Evolutionary conservation across 139 green algal genomes (phyloP).

Genomic region (Picochlorum sp.): DNA sequence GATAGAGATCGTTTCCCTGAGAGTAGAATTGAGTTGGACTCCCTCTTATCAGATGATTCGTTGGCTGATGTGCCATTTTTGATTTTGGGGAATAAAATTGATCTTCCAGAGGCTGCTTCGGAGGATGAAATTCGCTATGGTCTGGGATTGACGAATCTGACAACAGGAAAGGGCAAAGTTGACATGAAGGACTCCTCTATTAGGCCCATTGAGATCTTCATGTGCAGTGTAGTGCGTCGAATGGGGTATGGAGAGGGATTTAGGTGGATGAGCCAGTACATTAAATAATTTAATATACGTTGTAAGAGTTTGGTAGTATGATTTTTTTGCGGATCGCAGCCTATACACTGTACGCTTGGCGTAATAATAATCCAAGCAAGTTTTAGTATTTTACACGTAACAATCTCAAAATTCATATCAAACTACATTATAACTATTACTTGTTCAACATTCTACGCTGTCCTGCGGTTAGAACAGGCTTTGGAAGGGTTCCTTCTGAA

Average conservation of each 20-base stretch:
- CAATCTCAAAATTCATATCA: no score
- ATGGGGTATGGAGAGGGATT: slow-evolving; percentile 98
- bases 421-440: neutral
- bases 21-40: slow-evolving; percentile 86
- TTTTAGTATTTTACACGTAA: no score
- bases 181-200: slow-evolving; percentile 74
- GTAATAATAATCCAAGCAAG: no score
- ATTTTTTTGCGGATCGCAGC: no score
- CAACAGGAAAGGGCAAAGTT: slow-evolving; percentile 96
- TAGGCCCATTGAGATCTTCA: slow-evolving; percentile 92
- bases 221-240: slow-evolving; percentile 89
- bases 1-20: slow-evolving; percentile 92
- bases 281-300: slow-evolving; percentile 46
- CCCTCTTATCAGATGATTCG: slow-evolving; percentile 86
- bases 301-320: neutral
- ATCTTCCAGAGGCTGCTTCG: slow-evolving; percentile 68
- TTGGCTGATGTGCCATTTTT: slow-evolving; percentile 91
- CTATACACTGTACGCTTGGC: no score
- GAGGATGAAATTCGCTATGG: slow-evolving; percentile 88
- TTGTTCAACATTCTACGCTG: slow-evolving; percentile 33
- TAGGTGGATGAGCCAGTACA: slow-evolving; percentile 96
- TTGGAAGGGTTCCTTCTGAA: slow-evolving; percentile 31
- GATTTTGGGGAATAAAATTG: slow-evolving; percentile 99
- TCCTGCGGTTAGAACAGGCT: slow-evolving; percentile 30
- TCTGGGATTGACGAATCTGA: slow-evolving; percentile 88